Evolutionary conservation across 2,329 filamentous ascomycete genomes (phyloP), one percentile per base, ranked within the genome.

Genomic region (Ceratocystis papillata): DNA sequence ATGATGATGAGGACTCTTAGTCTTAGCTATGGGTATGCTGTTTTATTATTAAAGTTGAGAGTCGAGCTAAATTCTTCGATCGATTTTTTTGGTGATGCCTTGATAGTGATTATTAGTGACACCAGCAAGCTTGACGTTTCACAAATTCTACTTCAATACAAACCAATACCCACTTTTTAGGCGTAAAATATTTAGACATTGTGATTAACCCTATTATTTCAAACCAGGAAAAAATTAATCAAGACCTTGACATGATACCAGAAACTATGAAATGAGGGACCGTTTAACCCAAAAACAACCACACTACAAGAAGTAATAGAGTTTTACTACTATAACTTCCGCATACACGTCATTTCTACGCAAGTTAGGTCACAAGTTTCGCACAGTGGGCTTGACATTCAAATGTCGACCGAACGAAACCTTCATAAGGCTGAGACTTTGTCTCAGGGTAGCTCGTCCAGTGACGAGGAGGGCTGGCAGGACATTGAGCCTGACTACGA

Each of bases 401-500:
- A 59, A 61, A 65, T 68, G 59, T 45, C 66, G 48, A 41, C 53
- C 17, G 67, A 65, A 50, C 61, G 63, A 50, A 65, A 57, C 6
- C 61, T 63, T 33, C 44, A 65, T 25, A 62, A 62, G 45, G 44
- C 53, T 4, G 62, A 68, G 25, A 62, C 53, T 2, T 12, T 44
- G 17, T 69, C 67, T 10, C 62, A 67, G 28, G 64, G 60, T 30
- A 67, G 63, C 48, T 70, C 67, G 20, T 68, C 68, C 25, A 72
- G 74, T 22, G 76, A 80, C 28, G 79, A 80, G 50, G 78, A 77
- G 65, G 80, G 80, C 63, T 81, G 80, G 80, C 76, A 78, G 62
- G 79, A 81, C 67, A 71, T 80, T 30, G 87, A 88, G 71, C 78
- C 80, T 4, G 87, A 89, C 65, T 82, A 87, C 71, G 78, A 83